Conservation (phyloP, 192 early-diverging fungal species). For the Coemansia javaensis region DNA sequence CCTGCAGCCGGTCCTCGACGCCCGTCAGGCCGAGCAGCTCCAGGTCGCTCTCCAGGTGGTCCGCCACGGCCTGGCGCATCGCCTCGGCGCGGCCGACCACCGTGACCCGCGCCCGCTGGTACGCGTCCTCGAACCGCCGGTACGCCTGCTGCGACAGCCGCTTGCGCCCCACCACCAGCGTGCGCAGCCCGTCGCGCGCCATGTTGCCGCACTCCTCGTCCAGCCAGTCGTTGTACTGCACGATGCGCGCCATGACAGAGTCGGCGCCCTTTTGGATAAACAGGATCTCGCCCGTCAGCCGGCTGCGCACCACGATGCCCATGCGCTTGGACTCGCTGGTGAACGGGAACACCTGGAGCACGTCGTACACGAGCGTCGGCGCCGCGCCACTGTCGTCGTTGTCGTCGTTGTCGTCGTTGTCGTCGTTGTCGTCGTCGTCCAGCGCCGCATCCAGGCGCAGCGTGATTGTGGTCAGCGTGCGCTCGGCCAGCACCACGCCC, state of each 20-base stretch:
- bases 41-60: conserved; percentile 75
- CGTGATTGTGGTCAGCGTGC: conserved; percentile 68
- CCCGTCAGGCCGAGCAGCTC: conserved; percentile 91
- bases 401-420: conserved; percentile 1
- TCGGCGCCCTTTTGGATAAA: conserved; percentile 97
- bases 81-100: conserved; percentile 65
- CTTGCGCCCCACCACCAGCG: conserved; percentile 87
- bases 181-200: conserved; percentile 92
- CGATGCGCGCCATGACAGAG: conserved; percentile 81
- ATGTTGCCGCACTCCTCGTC: conserved; percentile 97
- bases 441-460: conserved; percentile 52
- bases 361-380: conserved; percentile 60
- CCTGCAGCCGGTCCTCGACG: conserved; percentile 95
- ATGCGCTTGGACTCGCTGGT: conserved; percentile 97
- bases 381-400: conserved; percentile 22
- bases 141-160: conserved; percentile 68
- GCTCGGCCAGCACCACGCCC: conserved; percentile 73
- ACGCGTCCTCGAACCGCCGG: conserved; percentile 59
- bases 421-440: conserved; percentile 6
- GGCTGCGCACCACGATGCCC: conserved; percentile 84
- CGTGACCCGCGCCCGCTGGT: conserved; percentile 66
- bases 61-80: conserved; percentile 62
- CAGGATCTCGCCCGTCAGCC: conserved; percentile 64
- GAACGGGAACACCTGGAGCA: conserved; percentile 96
- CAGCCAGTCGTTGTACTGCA: conserved; percentile 91